A percentile compares a stretch with the other conserved stretches of the same genome.
phyloP scores from a whole-genome alignment of 2,329 filamentous ascomycete genomes.

The Fusarium sp. region DNA sequence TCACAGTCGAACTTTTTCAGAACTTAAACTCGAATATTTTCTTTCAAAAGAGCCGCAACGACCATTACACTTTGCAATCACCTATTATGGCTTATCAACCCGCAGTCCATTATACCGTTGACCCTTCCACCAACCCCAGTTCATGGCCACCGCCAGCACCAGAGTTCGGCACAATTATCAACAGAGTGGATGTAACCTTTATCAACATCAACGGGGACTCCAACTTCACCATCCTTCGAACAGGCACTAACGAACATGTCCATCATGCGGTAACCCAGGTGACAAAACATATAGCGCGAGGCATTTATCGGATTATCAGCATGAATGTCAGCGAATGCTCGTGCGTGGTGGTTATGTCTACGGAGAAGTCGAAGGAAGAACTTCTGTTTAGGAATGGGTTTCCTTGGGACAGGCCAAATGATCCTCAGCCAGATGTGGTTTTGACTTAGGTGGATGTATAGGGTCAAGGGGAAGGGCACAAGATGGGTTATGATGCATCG shows the following conservation, averaged over 20 bases:
- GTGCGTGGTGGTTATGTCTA: background rate
- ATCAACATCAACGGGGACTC: background rate
- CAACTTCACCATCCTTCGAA: background rate
- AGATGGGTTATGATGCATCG: accelerated
- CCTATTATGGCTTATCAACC: too few relatives aligned
- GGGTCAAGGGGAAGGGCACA: accelerated
- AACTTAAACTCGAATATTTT: background rate
- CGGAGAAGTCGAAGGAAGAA: background rate
- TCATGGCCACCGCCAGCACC: background rate
- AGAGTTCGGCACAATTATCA: background rate
- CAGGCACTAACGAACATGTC: background rate
- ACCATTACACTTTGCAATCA: too few relatives aligned
- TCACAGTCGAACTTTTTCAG: background rate
- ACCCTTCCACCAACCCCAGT: background rate
- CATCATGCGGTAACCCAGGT: background rate
- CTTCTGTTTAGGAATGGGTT: background rate
- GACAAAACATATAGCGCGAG: background rate
- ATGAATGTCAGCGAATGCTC: background rate
- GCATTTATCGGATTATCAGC: background rate
- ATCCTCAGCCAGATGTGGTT: background rate
- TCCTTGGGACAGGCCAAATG: background rate
- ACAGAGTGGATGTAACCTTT: background rate
- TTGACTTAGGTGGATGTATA: background rate
- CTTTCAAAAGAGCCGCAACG: background rate
- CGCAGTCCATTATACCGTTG: background rate